Evolutionary conservation across 169 alveolate species (phyloP).

Genomic region (Eimeria acervulina): DNA sequence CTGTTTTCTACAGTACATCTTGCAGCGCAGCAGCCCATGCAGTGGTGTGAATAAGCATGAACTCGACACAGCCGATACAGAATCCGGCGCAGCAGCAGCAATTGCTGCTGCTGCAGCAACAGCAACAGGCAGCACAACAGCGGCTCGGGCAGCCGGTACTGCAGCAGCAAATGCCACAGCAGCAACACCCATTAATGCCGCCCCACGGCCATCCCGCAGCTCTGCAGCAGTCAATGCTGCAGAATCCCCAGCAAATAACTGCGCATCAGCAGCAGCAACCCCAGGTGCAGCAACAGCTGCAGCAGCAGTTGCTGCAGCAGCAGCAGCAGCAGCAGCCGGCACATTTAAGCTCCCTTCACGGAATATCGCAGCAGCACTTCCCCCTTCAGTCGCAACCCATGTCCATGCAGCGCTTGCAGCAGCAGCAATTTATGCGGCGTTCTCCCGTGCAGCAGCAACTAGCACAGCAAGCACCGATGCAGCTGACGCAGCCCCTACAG

Average conservation of each 20-base stretch:
- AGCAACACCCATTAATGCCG: neutral
- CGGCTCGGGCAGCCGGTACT: constrained; percentile 19
- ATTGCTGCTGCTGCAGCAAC: constrained; percentile 56
- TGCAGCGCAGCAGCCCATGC: neutral
- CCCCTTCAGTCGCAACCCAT: constrained; percentile 23
- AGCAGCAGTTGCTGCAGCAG: constrained; percentile 7
- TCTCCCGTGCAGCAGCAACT: constrained; percentile 50
- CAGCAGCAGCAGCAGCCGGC: constrained; percentile 64
- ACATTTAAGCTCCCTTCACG: neutral
- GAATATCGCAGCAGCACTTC: constrained; percentile 47
- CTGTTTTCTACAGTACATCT: neutral
- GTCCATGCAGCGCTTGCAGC: constrained; percentile 56
- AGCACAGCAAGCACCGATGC: constrained; percentile 24
- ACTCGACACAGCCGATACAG: constrained; percentile 38
- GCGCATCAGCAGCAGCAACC: constrained; percentile 55
- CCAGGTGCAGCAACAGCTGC: constrained; percentile 36
- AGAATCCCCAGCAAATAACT: constrained; percentile 33
- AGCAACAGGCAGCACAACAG: constrained; percentile 72
- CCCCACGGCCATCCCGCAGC: constrained; percentile 33
- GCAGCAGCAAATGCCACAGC: constrained; percentile 45
- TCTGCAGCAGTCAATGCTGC: constrained; percentile 72
- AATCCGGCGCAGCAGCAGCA: constrained; percentile 61
- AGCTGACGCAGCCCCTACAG: constrained; percentile 16
- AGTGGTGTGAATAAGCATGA: neutral
- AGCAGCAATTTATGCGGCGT: constrained; percentile 37